These are phyloP conservation scores for Paulownia fortunei DNA, from an alignment of 257 asterid species.

Conservation along the genomic window DNA sequence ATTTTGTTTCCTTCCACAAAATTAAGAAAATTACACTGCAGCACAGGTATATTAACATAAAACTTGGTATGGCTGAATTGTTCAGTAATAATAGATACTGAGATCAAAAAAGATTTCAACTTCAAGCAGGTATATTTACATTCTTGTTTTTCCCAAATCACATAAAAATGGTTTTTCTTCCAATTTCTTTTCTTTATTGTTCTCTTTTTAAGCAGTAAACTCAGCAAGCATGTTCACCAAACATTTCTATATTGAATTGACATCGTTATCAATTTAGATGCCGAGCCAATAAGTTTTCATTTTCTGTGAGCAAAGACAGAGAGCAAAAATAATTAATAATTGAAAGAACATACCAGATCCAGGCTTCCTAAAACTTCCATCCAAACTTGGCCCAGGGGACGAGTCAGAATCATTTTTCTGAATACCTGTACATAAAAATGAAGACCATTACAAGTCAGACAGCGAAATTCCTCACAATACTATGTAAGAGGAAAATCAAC, in stretches of 20 bases:
- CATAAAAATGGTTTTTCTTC: not conserved
- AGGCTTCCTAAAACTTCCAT: conserved; percentile 67
- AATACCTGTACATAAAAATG: conserved; percentile 45
- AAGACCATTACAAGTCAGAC: not conserved
- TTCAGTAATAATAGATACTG: not conserved
- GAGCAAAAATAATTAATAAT: not conserved
- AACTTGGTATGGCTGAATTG: not conserved
- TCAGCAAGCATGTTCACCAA: conserved; percentile 13
- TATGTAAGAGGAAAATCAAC: not conserved
- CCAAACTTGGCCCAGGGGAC: conserved; percentile 67
- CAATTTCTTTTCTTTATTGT: not conserved
- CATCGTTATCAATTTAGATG: not conserved
- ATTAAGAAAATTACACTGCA: not conserved
- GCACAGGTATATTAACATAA: not conserved
- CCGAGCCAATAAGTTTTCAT: not conserved
- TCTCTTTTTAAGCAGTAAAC: conserved; percentile 14
- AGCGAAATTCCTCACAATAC: not conserved
- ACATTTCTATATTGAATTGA: not conserved
- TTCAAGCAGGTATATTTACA: not conserved
- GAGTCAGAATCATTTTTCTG: conserved; percentile 61
- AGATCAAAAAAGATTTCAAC: not conserved
- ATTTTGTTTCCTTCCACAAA: not conserved
- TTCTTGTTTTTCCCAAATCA: not conserved
- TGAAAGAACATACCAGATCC: conserved; percentile 55
- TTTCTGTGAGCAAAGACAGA: not conserved